Percentiles rank a stretch among this genome's conserved stretches.
Conservation (phyloP, 371 early-diverging fungal species). For the Basidiobolus meristosporus region DNA sequence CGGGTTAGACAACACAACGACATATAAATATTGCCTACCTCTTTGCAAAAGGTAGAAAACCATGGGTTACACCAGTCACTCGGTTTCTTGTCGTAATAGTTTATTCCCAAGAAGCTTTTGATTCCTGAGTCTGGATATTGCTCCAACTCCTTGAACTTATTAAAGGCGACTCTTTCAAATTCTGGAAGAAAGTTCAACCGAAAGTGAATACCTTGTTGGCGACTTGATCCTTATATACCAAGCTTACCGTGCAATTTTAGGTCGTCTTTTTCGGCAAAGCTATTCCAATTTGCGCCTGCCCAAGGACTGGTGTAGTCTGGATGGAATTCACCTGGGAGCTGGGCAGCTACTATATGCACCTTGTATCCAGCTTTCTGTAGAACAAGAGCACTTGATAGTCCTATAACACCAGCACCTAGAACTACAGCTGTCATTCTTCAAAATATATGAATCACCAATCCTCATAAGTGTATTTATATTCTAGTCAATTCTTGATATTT, state of each 20-base stretch:
- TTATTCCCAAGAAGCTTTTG: not conserved
- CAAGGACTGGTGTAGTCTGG: slow-evolving; percentile 49
- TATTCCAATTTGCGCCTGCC: slow-evolving; percentile 60
- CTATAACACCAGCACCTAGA: slow-evolving; percentile 57
- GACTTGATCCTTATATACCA: not conserved
- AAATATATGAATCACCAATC: no score
- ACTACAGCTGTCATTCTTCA: no score
- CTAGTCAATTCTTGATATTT: no score
- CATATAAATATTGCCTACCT: no score
- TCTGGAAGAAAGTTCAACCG: slow-evolving; percentile 8
- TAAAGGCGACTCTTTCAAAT: slow-evolving; percentile 19
- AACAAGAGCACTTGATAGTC: slow-evolving; percentile 39
- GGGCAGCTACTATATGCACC: slow-evolving; percentile 29
- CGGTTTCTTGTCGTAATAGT: not conserved
- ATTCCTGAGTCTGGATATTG: slow-evolving; percentile 5
- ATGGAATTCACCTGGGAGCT: slow-evolving; percentile 23
- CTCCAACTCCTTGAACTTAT: slow-evolving; percentile 15
- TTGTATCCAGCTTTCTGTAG: slow-evolving; percentile 26
- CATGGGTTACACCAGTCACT: not conserved
- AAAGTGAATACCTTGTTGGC: not conserved
- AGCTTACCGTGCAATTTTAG: slow-evolving; percentile 9
- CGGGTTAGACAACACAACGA: not conserved
- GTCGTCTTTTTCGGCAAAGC: slow-evolving; percentile 28
- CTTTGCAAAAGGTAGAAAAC: not conserved
- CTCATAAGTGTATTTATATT: no score